phyloP scores from a whole-genome alignment of 1,284 basidiomycete species.

The Austroboletus novae-zelandiae region DNA sequence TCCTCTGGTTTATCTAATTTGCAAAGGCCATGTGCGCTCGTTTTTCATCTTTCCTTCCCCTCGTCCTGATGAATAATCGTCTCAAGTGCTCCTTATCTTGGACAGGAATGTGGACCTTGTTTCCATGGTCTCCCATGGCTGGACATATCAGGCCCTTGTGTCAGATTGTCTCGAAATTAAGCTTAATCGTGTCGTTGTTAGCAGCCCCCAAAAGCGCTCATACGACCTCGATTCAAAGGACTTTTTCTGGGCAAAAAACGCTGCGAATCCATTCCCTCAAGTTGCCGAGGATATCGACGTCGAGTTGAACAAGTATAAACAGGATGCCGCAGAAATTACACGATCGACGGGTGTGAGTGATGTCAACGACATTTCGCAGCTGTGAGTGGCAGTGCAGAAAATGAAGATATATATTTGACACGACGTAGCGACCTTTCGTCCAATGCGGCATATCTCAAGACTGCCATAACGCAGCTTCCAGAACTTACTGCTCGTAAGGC shows the following conservation, averaged over 20 bases:
- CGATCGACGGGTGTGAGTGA: conserved; percentile 95
- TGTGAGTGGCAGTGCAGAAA: conserved; percentile 52
- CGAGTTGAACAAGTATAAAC: conserved; percentile 94
- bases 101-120: conserved; percentile 96
- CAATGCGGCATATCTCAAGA: conserved; percentile 94
- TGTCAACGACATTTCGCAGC: conserved; percentile 91
- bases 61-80: conserved; percentile 7
- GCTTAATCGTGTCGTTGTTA: conserved; percentile 90
- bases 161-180: conserved; percentile 98
- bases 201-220: conserved; percentile 73
- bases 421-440: conserved; percentile 75
- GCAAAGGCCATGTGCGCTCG: conserved; percentile 74
- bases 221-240: conserved; percentile 98
- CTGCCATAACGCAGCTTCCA: conserved; percentile 97
- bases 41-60: neutral
- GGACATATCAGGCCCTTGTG: conserved; percentile 99
- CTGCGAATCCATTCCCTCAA: conserved; percentile 95
- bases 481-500: conserved; percentile 96
- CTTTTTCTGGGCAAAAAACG: conserved; percentile 99
- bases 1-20: conserved; percentile 69
- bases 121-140: conserved; percentile 94
- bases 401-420: conserved; percentile 10
- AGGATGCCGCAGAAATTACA: conserved; percentile 96
- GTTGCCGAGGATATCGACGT: conserved; percentile 97
- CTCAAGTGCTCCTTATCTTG: conserved; percentile 83